phyloP scores from a whole-genome alignment of 441 rosid species.

The Cnidoscolus chayamansa region DNA sequence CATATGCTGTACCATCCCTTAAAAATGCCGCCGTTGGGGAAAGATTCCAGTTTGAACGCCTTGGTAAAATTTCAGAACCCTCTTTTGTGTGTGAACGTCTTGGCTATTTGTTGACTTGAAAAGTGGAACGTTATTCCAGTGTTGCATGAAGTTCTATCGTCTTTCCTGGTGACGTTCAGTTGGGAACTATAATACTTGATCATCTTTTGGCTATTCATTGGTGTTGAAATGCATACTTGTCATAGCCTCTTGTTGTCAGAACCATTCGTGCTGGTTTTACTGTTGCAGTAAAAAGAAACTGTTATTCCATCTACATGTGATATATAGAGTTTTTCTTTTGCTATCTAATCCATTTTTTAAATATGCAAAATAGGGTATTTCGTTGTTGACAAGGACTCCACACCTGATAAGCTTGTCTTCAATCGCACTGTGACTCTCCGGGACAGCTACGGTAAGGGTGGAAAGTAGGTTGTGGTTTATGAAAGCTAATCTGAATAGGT shows the following conservation, averaged over 20 bases:
- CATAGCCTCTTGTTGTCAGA: not conserved
- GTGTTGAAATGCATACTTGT: not conserved
- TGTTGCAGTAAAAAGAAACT: no score
- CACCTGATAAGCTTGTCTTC: slow-evolving; percentile 66
- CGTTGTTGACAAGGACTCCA: slow-evolving; percentile 68
- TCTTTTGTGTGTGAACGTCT: slow-evolving; percentile 15
- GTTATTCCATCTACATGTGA: not conserved
- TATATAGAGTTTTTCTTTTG: not conserved
- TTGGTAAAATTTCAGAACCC: slow-evolving; percentile 48
- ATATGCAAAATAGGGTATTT: slow-evolving; percentile 58
- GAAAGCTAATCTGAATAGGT: not conserved
- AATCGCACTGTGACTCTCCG: slow-evolving; percentile 79
- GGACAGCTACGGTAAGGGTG: slow-evolving; percentile 66
- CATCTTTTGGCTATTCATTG: not conserved
- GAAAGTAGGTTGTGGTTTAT: slow-evolving; percentile 36
- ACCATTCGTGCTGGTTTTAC: not conserved
- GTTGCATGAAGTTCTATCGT: not conserved
- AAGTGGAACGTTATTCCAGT: not conserved
- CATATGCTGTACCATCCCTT: slow-evolving; percentile 64
- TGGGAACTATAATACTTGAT: not conserved
- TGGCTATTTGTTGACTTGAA: not conserved
- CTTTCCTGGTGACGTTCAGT: not conserved
- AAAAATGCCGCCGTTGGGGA: slow-evolving; percentile 59
- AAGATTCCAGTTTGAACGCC: slow-evolving; percentile 86
- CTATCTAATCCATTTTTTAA: not conserved